Evolutionary conservation across 2,329 filamentous ascomycete genomes (phyloP).

Genomic region (Colletotrichum spaethianum): DNA sequence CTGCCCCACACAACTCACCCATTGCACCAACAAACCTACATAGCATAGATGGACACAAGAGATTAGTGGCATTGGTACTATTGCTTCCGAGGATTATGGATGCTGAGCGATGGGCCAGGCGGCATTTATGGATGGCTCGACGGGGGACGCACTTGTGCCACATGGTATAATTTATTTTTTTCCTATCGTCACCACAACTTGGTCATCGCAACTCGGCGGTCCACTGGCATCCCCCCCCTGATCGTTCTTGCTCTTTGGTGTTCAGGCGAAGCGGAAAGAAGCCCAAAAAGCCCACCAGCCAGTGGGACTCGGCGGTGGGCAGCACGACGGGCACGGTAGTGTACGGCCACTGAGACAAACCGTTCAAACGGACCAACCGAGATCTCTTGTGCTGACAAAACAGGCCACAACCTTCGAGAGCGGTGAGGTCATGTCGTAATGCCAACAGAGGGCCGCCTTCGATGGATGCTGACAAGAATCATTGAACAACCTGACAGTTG

Average conservation of each 20-base stretch:
- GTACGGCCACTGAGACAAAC: constrained; percentile 25
- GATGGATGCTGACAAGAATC: background rate
- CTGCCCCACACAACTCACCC: constrained; percentile 13
- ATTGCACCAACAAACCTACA: background rate
- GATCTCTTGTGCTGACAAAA: constrained; percentile 25
- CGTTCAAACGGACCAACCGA: constrained; percentile 27
- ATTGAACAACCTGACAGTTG: background rate
- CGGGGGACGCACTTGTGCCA: background rate
- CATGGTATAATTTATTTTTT: background rate
- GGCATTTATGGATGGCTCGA: constrained; percentile 26
- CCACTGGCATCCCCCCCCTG: constrained; percentile 16
- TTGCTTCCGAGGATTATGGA: constrained; percentile 24
- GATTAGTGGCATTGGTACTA: constrained; percentile 17
- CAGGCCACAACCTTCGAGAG: constrained; percentile 5
- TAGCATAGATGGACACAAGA: constrained; percentile 8
- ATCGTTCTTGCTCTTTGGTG: background rate
- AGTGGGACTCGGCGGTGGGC: constrained; percentile 26
- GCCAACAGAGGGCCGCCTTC: background rate
- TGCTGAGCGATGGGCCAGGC: constrained; percentile 21
- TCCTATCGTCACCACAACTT: no score
- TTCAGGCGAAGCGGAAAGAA: constrained; percentile 33
- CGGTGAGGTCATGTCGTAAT: constrained; percentile 6
- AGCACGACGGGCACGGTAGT: background rate
- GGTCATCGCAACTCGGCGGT: background rate
- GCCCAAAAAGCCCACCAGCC: background rate